Evolutionary conservation across 257 asterid genomes (phyloP).

Genomic region (Nicotiana knightiana): DNA sequence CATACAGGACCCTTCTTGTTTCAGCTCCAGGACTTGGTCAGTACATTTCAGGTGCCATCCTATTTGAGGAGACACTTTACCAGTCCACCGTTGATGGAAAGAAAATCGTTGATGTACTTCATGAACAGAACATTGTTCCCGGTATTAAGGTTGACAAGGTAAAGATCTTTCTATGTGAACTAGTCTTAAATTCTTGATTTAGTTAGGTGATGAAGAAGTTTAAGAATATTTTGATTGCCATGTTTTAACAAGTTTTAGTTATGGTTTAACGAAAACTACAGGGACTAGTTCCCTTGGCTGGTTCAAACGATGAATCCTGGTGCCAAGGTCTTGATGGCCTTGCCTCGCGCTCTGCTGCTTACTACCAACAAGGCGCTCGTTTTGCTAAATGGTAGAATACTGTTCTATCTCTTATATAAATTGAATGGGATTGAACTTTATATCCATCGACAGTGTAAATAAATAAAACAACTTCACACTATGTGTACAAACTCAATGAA

Average conservation of each 20-base stretch:
- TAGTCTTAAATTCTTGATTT: neutral
- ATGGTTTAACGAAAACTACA: slow-evolving; percentile 7
- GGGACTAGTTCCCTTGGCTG: slow-evolving; percentile 79
- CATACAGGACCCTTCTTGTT: slow-evolving; percentile 62
- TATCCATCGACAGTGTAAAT: neutral
- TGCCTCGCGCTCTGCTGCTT: slow-evolving; percentile 76
- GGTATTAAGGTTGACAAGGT: slow-evolving; percentile 70
- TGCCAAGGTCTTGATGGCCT: slow-evolving; percentile 90
- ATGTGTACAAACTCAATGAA: neutral
- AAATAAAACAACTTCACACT: neutral
- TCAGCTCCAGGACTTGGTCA: slow-evolving; percentile 61
- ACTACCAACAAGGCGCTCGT: slow-evolving; percentile 78
- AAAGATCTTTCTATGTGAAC: neutral
- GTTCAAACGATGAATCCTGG: slow-evolving; percentile 74
- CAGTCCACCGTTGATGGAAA: slow-evolving; percentile 72
- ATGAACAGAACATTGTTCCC: slow-evolving; percentile 58
- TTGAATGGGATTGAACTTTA: neutral
- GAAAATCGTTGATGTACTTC: slow-evolving; percentile 62
- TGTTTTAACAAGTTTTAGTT: neutral
- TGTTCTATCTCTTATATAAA: neutral
- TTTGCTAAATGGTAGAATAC: slow-evolving; percentile 56
- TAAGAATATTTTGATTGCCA: neutral
- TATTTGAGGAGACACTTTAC: slow-evolving; percentile 66
- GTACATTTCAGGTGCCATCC: slow-evolving; percentile 64
- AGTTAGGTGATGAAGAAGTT: neutral